Evolutionary conservation across 345 rosid species (phyloP).

Genomic region (Populus euphratica): DNA sequence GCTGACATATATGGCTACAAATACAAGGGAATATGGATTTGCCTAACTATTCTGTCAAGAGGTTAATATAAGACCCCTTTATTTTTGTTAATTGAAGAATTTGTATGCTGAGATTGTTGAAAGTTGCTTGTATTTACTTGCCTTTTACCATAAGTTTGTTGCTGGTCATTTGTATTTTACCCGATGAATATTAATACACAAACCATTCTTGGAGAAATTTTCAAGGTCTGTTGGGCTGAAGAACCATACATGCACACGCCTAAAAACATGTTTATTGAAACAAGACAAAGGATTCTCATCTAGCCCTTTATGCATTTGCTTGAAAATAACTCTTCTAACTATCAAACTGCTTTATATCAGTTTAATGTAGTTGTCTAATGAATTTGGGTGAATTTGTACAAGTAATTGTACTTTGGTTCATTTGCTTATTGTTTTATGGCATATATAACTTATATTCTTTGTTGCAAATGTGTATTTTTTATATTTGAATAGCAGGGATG

Average conservation of each 20-base stretch:
- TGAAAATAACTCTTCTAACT: not conserved
- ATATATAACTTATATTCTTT: not conserved
- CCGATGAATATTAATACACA: not conserved
- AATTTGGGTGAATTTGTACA: not conserved
- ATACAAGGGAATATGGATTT: conserved; percentile 98
- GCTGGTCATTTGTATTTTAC: not conserved
- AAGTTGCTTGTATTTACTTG: conserved; percentile 8
- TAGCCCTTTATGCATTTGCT: not conserved
- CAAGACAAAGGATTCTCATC: not conserved
- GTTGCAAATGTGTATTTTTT: not conserved
- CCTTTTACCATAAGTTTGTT: not conserved
- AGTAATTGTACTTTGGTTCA: not conserved
- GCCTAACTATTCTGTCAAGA: conserved; percentile 81
- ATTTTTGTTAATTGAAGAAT: not conserved
- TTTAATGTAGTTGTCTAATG: not conserved
- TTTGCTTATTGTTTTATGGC: not conserved
- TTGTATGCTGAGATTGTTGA: not conserved
- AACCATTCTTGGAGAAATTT: not conserved
- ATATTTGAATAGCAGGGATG: not conserved
- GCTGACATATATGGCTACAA: conserved; percentile 92
- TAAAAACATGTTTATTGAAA: not conserved
- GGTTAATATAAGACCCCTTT: conserved; percentile 45
- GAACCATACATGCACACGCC: not conserved
- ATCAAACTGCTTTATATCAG: not conserved
- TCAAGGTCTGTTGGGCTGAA: not conserved